Percentiles rank a stretch among this genome's conserved stretches.
These are phyloP conservation scores for Diaporthe citrichinensis DNA, from an alignment of 2,329 filamentous ascomycete species.

Conservation along the genomic window DNA sequence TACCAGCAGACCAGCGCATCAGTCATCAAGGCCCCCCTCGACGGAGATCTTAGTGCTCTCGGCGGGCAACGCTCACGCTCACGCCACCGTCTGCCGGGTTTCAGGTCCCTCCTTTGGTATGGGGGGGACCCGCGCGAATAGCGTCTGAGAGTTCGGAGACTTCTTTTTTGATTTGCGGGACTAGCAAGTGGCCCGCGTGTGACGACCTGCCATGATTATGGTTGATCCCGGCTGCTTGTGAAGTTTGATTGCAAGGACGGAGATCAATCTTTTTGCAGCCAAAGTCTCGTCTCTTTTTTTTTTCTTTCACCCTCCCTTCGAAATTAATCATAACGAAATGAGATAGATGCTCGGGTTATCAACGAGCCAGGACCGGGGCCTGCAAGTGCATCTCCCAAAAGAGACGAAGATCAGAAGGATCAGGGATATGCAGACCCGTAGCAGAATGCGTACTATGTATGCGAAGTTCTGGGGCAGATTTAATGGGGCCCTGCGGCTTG, in stretches of 20 bases:
- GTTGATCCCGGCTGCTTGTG: conserved; percentile 17
- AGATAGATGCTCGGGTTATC: background rate
- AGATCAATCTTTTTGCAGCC: conserved; percentile 24
- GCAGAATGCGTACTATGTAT: conserved; percentile 22
- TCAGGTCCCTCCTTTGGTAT: conserved; percentile 14
- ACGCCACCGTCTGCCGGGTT: conserved; percentile 31
- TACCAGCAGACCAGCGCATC: background rate
- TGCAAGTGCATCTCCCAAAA: background rate
- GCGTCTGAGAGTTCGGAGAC: conserved; percentile 31
- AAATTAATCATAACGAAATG: conserved; percentile 19
- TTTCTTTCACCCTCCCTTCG: background rate
- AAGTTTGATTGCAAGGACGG: conserved; percentile 32
- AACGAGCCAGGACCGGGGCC: conserved; percentile 13
- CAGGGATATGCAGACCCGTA: conserved; percentile 4
- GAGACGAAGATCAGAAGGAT: conserved; percentile 9
- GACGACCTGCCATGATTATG: conserved; percentile 7
- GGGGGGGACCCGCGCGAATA: conserved; percentile 12
- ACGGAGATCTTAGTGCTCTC: conserved; percentile 16
- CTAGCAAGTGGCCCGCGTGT: conserved; percentile 27
- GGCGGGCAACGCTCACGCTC: conserved; percentile 16
- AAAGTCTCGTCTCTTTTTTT: background rate
- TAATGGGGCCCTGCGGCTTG: conserved; percentile 3
- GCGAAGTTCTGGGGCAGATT: conserved; percentile 15
- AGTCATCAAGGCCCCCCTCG: conserved; percentile 3
- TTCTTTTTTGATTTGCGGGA: conserved; percentile 33